A percentile compares a stretch with the other conserved stretches of the same genome.
Conservation (phyloP, 495 filamentous ascomycete species). For the Amorphotheca resinae region DNA sequence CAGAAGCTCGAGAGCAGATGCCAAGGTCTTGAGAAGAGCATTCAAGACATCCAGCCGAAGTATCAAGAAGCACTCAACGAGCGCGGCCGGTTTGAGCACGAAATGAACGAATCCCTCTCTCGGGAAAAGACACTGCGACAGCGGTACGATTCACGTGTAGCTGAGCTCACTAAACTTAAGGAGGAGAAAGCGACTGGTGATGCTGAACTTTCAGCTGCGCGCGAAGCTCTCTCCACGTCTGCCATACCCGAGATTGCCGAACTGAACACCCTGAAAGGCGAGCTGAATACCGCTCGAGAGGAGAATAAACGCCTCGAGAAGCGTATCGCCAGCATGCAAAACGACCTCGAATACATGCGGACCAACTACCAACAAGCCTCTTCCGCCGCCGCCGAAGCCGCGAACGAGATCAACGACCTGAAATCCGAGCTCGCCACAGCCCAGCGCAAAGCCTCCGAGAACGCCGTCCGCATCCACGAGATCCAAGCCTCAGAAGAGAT, state of each 20-base stretch:
- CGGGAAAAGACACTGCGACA: neutral
- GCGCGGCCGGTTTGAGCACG: slow-evolving; percentile 10
- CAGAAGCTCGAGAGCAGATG: slow-evolving; percentile 3
- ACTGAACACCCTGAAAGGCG: slow-evolving; percentile 4
- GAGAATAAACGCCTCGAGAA: slow-evolving; percentile 15
- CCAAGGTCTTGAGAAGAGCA: slow-evolving; percentile 7
- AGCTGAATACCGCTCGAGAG: neutral
- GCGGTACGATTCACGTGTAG: slow-evolving; percentile 7
- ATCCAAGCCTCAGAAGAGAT: slow-evolving; percentile 7
- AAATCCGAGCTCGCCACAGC: slow-evolving; percentile 1
- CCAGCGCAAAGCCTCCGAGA: slow-evolving; percentile 4
- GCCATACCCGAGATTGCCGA: slow-evolving; percentile 12
- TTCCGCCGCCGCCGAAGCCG: slow-evolving; percentile 2
- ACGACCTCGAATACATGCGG: slow-evolving; percentile 15
- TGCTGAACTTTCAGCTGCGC: slow-evolving; percentile 6
- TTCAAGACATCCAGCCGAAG: slow-evolving; percentile 13
- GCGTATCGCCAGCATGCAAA: neutral
- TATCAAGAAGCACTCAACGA: slow-evolving; percentile 21
- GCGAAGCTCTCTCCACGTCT: slow-evolving; percentile 2
- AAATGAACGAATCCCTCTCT: neutral
- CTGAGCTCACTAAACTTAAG: slow-evolving; percentile 8
- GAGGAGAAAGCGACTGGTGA: slow-evolving; percentile 7
- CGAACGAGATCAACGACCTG: slow-evolving; percentile 3
- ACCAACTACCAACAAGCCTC: slow-evolving; percentile 18
- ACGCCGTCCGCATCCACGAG: slow-evolving; percentile 12